These are phyloP conservation scores for Shiraia bambusicola DNA, from an alignment of 2,329 filamentous ascomycete genomes.

Conservation along the genomic window DNA sequence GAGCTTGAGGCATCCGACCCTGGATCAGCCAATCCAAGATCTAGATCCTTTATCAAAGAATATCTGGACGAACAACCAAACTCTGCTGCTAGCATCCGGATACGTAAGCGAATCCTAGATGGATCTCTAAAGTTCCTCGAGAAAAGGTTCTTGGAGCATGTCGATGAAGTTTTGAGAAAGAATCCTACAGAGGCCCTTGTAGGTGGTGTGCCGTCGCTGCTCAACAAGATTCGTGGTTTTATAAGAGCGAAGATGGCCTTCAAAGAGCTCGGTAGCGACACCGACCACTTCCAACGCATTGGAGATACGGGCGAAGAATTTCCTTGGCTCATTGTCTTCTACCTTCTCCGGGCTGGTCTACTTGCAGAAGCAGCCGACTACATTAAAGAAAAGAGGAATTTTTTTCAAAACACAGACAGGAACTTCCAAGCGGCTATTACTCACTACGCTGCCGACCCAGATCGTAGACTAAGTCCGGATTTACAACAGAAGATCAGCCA, in stretches of 20 bases:
- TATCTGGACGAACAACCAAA: slow-evolving; percentile 76
- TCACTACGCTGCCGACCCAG: slow-evolving; percentile 74
- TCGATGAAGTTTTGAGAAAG: slow-evolving; percentile 76
- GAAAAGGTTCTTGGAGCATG: slow-evolving; percentile 73
- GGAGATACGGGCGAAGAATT: slow-evolving; percentile 67
- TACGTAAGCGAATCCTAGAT: slow-evolving; percentile 76
- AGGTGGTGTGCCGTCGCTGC: slow-evolving; percentile 81
- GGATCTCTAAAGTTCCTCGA: slow-evolving; percentile 82
- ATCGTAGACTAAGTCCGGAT: slow-evolving; percentile 74
- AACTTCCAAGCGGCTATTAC: slow-evolving; percentile 87
- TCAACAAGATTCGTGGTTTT: slow-evolving; percentile 91
- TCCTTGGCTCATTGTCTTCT: slow-evolving; percentile 93
- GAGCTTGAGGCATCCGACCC: slow-evolving; percentile 57
- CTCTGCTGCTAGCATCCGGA: slow-evolving; percentile 62
- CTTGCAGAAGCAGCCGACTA: slow-evolving; percentile 83
- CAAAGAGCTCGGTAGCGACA: slow-evolving; percentile 82
- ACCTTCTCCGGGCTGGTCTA: slow-evolving; percentile 81
- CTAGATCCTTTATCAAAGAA: slow-evolving; percentile 72
- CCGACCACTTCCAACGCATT: slow-evolving; percentile 75
- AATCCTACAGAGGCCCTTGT: slow-evolving; percentile 86
- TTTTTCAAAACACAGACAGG: slow-evolving; percentile 87
- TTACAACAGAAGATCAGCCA: slow-evolving; percentile 85
- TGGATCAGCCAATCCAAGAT: slow-evolving; percentile 62
- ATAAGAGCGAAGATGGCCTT: slow-evolving; percentile 77
- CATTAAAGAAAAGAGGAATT: slow-evolving; percentile 76